Conservation (phyloP, 352 stramenopile species). For the Phytophthora fragariae region DNA sequence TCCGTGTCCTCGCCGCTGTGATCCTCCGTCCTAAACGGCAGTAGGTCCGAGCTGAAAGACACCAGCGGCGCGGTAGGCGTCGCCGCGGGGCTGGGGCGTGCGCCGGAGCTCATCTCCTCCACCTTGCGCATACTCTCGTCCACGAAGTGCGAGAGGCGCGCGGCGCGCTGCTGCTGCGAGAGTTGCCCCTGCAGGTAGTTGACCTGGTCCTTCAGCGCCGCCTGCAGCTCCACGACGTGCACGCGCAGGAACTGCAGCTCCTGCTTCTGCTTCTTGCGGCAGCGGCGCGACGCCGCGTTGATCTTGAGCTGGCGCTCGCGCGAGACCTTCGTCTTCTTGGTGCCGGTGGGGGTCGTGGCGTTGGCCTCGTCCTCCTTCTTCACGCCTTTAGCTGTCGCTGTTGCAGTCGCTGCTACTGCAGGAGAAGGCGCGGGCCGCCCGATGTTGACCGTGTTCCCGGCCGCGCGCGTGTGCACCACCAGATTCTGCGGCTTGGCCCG, state of each 20-base stretch:
- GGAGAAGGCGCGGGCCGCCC: not conserved
- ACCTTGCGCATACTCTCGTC: constrained; percentile 78
- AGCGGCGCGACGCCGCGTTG: constrained; percentile 82
- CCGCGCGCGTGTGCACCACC: constrained; percentile 25
- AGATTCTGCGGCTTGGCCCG: constrained; percentile 33
- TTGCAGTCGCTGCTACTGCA: not conserved
- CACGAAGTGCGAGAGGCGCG: constrained; percentile 64
- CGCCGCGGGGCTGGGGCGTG: constrained; percentile 35
- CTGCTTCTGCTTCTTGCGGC: constrained; percentile 89
- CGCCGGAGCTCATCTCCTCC: constrained; percentile 81
- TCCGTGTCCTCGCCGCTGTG: constrained; percentile 59
- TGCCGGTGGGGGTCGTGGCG: constrained; percentile 23
- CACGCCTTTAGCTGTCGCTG: not conserved
- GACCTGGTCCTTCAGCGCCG: constrained; percentile 73
- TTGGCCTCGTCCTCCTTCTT: constrained; percentile 43
- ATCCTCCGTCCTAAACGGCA: constrained; percentile 43
- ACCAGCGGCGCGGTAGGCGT: constrained; percentile 35
- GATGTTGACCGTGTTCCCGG: constrained; percentile 50
- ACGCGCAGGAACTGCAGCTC: constrained; percentile 87
- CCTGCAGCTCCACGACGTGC: constrained; percentile 85
- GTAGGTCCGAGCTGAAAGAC: constrained; percentile 41
- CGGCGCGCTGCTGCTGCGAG: constrained; percentile 54
- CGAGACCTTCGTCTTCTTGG: constrained; percentile 86
- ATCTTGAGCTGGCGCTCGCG: constrained; percentile 89
- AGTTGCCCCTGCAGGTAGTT: constrained; percentile 49